A percentile compares a stretch with the other conserved stretches of the same genome.
These are phyloP conservation scores for Angomonas deanei DNA, from an alignment of 208 protist species.

Conservation along the genomic window DNA sequence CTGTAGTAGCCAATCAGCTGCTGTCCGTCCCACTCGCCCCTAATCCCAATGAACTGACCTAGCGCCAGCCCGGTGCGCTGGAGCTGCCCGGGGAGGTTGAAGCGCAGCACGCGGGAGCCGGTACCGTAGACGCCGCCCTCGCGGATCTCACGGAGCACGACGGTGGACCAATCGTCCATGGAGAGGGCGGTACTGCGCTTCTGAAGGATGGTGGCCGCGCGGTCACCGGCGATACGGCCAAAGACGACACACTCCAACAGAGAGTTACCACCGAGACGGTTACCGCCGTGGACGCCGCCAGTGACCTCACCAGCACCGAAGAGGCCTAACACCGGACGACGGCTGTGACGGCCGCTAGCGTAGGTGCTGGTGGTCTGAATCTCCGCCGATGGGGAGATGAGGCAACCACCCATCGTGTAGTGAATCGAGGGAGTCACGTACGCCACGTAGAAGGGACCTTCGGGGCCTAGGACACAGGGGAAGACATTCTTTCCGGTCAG, in stretches of 20 bases:
- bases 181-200: constrained; percentile 41
- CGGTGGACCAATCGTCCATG: constrained; percentile 25
- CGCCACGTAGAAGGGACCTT: constrained; percentile 73
- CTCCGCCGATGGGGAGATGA: constrained; percentile 72
- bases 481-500: constrained; percentile 42
- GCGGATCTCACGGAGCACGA: constrained; percentile 43
- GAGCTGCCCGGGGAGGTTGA: constrained; percentile 66
- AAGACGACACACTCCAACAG: constrained; percentile 87
- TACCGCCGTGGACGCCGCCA: constrained; percentile 94
- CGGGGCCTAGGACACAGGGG: constrained; percentile 43
- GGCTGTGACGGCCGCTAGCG: constrained; percentile 18
- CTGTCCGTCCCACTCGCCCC: constrained; percentile 41
- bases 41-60: constrained; percentile 69
- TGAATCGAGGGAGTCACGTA: constrained; percentile 92
- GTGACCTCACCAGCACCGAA: constrained; percentile 96
- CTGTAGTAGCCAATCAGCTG: constrained; percentile 65
- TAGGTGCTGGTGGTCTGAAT: constrained; percentile 45
- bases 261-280: constrained; percentile 96
- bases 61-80: constrained; percentile 61
- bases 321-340: constrained; percentile 82
- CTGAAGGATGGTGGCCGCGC: constrained; percentile 59
- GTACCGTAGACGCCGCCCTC: constrained; percentile 31
- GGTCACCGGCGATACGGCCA: constrained; percentile 66
- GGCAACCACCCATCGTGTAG: constrained; percentile 95
- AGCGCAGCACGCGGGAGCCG: constrained; percentile 56